phyloP scores from a whole-genome alignment of 2,329 filamentous ascomycete species.

The Colletotrichum liriopes region DNA sequence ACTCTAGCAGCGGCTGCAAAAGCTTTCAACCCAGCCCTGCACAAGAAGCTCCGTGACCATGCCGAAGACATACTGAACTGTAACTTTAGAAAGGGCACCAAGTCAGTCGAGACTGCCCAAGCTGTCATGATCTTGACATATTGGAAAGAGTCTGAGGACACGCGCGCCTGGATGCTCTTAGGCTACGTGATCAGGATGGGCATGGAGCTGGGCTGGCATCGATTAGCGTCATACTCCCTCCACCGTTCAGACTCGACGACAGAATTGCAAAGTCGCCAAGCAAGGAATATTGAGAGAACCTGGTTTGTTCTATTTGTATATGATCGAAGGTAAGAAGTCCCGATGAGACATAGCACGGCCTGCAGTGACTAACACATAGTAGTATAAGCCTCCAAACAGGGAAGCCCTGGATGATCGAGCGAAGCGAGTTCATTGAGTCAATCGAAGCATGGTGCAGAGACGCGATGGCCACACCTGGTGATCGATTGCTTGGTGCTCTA shows the following conservation, averaged over 20 bases:
- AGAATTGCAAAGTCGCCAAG: not conserved
- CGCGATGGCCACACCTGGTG: slow-evolving; percentile 50
- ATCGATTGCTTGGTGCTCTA: slow-evolving; percentile 55
- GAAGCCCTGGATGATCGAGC: slow-evolving; percentile 60
- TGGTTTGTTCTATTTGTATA: slow-evolving; percentile 34
- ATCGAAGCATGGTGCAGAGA: slow-evolving; percentile 54
- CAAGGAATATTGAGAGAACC: slow-evolving; percentile 23
- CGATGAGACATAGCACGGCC: fast-evolving
- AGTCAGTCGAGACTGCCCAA: slow-evolving; percentile 57
- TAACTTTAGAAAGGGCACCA: slow-evolving; percentile 51
- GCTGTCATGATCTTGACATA: slow-evolving; percentile 57
- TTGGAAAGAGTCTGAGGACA: slow-evolving; percentile 60
- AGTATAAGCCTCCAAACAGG: slow-evolving; percentile 59
- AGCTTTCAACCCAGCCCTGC: slow-evolving; percentile 53
- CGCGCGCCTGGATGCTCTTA: slow-evolving; percentile 56
- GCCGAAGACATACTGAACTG: slow-evolving; percentile 50
- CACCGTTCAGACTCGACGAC: not conserved
- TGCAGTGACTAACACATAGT: not conserved
- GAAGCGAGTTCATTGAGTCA: slow-evolving; percentile 55
- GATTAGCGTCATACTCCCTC: slow-evolving; percentile 42
- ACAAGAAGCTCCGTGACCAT: slow-evolving; percentile 42
- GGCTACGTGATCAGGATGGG: slow-evolving; percentile 59
- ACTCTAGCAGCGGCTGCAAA: slow-evolving; percentile 55
- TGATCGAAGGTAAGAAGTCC: slow-evolving; percentile 12
- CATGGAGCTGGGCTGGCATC: slow-evolving; percentile 58